A percentile compares a stretch with the other conserved stretches of the same genome.
phyloP scores from a whole-genome alignment of 768 basidiomycete genomes.

The Asterophora parasitica region DNA sequence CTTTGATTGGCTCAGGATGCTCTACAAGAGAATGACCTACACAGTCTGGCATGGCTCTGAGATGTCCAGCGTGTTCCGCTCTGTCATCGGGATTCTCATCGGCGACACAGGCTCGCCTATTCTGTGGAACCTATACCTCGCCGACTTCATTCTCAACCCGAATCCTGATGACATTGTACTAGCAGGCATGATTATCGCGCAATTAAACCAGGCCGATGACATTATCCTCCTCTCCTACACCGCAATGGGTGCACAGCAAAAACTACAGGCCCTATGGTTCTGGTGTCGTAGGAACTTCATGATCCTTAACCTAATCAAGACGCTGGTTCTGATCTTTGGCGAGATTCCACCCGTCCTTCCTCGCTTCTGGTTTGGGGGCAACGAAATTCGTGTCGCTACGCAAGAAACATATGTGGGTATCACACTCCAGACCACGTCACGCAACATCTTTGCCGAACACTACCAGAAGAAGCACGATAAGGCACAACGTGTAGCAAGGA shows the following conservation, averaged over 20 bases:
- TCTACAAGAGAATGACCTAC: constrained; percentile 14
- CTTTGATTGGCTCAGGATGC: constrained; percentile 25
- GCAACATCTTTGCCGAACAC: no score
- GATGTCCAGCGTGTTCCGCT: background rate
- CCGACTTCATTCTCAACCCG: background rate
- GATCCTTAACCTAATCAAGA: constrained; percentile 17
- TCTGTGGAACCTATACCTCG: constrained; percentile 7
- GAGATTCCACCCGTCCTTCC: background rate
- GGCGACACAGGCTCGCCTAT: constrained; percentile 5
- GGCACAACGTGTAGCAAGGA: constrained; percentile 8
- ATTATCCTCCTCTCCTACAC: constrained; percentile 19
- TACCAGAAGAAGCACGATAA: no score
- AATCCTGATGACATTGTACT: background rate
- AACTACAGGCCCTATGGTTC: constrained; percentile 11
- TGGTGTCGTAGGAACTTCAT: constrained; percentile 24
- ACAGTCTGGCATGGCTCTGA: background rate
- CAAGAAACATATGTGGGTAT: constrained; percentile 15
- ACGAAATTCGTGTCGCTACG: no score
- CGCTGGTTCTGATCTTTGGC: constrained; percentile 1
- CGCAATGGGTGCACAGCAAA: constrained; percentile 14
- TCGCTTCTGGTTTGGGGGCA: no score
- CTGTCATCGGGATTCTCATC: constrained; percentile 3
- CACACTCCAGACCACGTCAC: no score
- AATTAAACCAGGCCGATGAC: constrained; percentile 25
- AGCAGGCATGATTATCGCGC: constrained; percentile 6